Base-by-base conservation (phyloP, 2,329 filamentous ascomycete species). In the Salinomyces thailandicus region DNA sequence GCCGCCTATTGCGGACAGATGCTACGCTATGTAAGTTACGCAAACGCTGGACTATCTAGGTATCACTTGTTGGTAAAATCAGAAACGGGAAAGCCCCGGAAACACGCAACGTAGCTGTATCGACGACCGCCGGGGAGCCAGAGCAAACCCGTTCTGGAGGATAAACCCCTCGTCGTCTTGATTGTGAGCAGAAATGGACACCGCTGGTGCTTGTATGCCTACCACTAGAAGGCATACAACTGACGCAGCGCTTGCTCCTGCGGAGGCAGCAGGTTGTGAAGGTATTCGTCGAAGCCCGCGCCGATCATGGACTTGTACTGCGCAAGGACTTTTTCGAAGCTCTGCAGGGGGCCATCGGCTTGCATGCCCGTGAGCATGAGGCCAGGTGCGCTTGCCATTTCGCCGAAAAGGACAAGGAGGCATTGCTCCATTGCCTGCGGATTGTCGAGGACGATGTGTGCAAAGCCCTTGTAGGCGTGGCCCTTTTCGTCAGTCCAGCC, bases 401-500 rank as follows among this genome's bases (percentile, higher is more conserved):
- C 73, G 35, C 70, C 73, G 59, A 98, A 93, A 62, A 91, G 93
- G 38, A 81, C 75, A 22, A 81, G 69, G 27, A 98, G 68, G 39
- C 79, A 82, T 48, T 80, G 80, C 62, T 96, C 91, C 76, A 98
- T 89, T 2, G 86, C 85, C 55, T 86, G 76, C 1, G 91, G 91
- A 53, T 96, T 96, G 54, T 78, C 76, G 43, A 82, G 73, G 3
- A 96, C 82, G 32, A 93, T 73, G 48, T 81, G 72, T 37, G 84
- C 83, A 63, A 98, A 95, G 0, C 91, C 91, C 52, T 85, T 78
- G 59, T 96, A 85, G 0, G 91, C 89, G 17, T 87, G 87, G 1
- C 83, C 85, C 64, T 98, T 98, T 62, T 98, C 91, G 42, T 93
- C 84, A 2, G 85, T 89, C 53, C 84, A 80, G 35, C 85, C 81